Conservation (phyloP, 2,329 filamentous ascomycete species). For the Coniochaeta ligniaria region DNA sequence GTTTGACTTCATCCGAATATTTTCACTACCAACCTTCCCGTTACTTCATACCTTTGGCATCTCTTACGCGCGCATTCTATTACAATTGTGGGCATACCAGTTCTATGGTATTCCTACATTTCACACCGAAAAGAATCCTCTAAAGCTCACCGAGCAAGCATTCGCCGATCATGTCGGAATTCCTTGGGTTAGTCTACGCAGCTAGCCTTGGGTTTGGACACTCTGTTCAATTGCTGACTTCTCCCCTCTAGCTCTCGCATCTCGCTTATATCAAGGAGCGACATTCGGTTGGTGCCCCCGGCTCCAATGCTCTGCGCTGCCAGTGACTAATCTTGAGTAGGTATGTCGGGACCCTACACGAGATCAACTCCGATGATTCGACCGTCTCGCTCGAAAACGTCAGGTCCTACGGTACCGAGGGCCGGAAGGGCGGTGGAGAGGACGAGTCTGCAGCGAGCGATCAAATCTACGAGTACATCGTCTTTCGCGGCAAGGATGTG, state of each 20-base stretch:
- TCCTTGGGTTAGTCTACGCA: constrained; percentile 42
- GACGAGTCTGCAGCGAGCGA: constrained; percentile 81
- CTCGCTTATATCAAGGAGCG: constrained; percentile 93
- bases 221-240: constrained; percentile 20
- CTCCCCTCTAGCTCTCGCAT: constrained; percentile 66
- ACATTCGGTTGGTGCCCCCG: constrained; percentile 69
- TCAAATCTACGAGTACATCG: constrained; percentile 95
- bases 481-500: constrained; percentile 96
- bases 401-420: constrained; percentile 88
- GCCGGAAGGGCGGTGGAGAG: constrained; percentile 67
- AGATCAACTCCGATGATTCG: constrained; percentile 96
- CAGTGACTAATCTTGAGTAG: constrained; percentile 41
- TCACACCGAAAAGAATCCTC: background rate
- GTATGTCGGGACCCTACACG: constrained; percentile 91
- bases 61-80: background rate
- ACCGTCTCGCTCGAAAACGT: constrained; percentile 98
- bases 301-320: background rate
- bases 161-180: constrained; percentile 45
- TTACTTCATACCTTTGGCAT: background rate
- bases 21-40: background rate
- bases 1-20: constrained; percentile 1
- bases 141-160: background rate
- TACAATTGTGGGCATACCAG: background rate
- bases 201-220: constrained; percentile 11
- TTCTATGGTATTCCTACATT: background rate